phyloP scores from a whole-genome alignment of 306 rosid species.

The Crotalaria pallida region DNA sequence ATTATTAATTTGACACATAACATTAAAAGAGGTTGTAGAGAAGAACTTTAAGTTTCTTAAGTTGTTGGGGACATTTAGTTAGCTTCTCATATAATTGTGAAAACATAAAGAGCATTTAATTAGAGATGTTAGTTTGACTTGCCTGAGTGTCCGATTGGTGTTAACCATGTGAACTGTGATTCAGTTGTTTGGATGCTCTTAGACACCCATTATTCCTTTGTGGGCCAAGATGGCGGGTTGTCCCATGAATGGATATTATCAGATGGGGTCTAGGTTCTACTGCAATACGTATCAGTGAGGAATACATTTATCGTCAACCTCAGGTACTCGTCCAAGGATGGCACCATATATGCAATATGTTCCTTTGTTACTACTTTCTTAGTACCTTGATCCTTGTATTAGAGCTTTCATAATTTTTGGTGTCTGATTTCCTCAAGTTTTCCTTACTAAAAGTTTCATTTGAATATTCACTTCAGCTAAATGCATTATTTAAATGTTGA shows the following conservation, averaged over 20 bases:
- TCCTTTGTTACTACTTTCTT: slow-evolving; percentile 10
- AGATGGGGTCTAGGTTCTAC: slow-evolving; percentile 99
- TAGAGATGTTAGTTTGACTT: slow-evolving; percentile 11
- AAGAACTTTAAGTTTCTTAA: background rate
- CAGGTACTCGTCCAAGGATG: slow-evolving; percentile 55
- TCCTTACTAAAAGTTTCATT: background rate
- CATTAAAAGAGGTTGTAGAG: background rate
- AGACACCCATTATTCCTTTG: slow-evolving; percentile 97
- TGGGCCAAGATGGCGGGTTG: slow-evolving; percentile 96
- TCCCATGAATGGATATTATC: slow-evolving; percentile 77
- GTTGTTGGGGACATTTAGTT: slow-evolving; percentile 4
- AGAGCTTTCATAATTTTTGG: slow-evolving; percentile 8
- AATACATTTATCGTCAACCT: slow-evolving; percentile 82
- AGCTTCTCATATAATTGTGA: slow-evolving; percentile 6
- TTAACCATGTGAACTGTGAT: slow-evolving; percentile 16
- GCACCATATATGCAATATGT: background rate
- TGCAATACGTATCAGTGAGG: slow-evolving; percentile 79
- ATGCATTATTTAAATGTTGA: background rate
- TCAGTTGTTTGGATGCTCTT: slow-evolving; percentile 95
- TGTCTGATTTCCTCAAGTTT: slow-evolving; percentile 7
- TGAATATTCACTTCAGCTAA: background rate
- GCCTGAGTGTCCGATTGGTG: background rate
- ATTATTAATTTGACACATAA: background rate
- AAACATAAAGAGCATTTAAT: background rate
- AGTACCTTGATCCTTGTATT: background rate